Evolutionary conservation across 495 filamentous ascomycete species (phyloP), one percentile per base, ranked within the genome.

Genomic region (Neurospora africana): DNA sequence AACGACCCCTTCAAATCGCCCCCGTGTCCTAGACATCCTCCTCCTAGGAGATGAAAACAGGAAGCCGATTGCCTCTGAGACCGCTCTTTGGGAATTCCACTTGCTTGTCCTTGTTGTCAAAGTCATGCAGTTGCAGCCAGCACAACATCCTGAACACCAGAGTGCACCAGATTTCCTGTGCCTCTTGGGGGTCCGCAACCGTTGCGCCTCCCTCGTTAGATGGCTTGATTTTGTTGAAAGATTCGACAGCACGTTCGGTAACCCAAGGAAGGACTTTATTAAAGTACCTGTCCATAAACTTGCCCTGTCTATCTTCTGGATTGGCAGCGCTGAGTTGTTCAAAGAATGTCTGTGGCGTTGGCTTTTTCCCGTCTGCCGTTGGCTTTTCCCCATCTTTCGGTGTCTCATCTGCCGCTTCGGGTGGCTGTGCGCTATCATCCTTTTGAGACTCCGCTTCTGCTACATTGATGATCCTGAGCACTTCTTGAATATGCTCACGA

Each of bases 141-240:
- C 83, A 86, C 39, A 87, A 74, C 85, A 86, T 87, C 7, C 85
- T 78, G 70, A 85, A 84, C 1, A 85, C 78, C n/a, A 86, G 76
- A 17, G 80, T 78, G 68, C 83, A 83, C 84, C 84, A 86, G 39
- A 84, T 82, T 4, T 76, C 78, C 15, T 76, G 58, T 0, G 79
- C 79, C 0, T 74, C n/a, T n/a, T n/a, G n/a, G n/a, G n/a, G n/a
- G n/a, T n/a, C n/a, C n/a, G n/a, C n/a, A n/a, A n/a, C n/a, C n/a
- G n/a, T n/a, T n/a, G n/a, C n/a, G n/a, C n/a, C n/a, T n/a, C n/a
- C n/a, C n/a, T n/a, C n/a, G n/a, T n/a, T n/a, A n/a, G n/a, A n/a
- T n/a, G n/a, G n/a, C n/a, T n/a, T n/a, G n/a, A n/a, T n/a, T n/a
- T n/a, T n/a, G n/a, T n/a, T n/a, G n/a, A n/a, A n/a, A 4, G 30